Percentiles rank a stretch among this genome's conserved stretches.
phyloP scores from a whole-genome alignment of 2,329 filamentous ascomycete genomes.

The Beauveria pseudobassiana region DNA sequence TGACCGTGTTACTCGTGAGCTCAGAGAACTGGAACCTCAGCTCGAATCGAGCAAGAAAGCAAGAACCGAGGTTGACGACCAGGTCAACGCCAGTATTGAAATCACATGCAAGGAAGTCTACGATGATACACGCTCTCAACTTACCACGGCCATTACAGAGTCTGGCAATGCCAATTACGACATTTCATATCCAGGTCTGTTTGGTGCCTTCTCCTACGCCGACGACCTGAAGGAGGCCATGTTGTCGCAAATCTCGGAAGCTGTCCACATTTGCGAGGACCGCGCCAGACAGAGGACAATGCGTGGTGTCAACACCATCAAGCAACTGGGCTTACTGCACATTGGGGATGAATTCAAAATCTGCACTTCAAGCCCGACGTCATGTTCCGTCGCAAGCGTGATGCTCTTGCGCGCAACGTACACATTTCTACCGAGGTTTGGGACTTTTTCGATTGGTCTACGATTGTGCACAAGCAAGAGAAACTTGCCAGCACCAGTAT shows the following conservation, averaged over 20 bases:
- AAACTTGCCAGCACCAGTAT: constrained; percentile 92
- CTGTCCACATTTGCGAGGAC: constrained; percentile 75
- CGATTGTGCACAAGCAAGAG: constrained; percentile 81
- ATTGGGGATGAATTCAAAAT: constrained; percentile 81
- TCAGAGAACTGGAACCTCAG: constrained; percentile 75
- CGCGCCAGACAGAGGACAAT: constrained; percentile 73
- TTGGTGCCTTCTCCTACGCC: constrained; percentile 82
- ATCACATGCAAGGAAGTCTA: constrained; percentile 81
- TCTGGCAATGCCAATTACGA: constrained; percentile 73
- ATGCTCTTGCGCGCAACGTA: constrained; percentile 75
- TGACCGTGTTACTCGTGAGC: constrained; percentile 70
- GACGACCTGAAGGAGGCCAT: constrained; percentile 90
- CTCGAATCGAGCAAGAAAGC: constrained; percentile 80
- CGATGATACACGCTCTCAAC: constrained; percentile 66
- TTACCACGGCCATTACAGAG: constrained; percentile 67
- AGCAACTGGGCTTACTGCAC: constrained; percentile 79
- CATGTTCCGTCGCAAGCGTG: constrained; percentile 84
- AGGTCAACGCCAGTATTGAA: constrained; percentile 76
- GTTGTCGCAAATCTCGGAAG: constrained; percentile 75
- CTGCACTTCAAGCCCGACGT: constrained; percentile 83
- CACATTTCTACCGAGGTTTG: constrained; percentile 80
- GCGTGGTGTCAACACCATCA: constrained; percentile 76
- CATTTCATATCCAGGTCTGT: constrained; percentile 78
- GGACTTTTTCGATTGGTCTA: constrained; percentile 88
- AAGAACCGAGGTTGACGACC: constrained; percentile 68